Conservation (phyloP, 805 yeast species). For the Pichia phayaonensis region DNA sequence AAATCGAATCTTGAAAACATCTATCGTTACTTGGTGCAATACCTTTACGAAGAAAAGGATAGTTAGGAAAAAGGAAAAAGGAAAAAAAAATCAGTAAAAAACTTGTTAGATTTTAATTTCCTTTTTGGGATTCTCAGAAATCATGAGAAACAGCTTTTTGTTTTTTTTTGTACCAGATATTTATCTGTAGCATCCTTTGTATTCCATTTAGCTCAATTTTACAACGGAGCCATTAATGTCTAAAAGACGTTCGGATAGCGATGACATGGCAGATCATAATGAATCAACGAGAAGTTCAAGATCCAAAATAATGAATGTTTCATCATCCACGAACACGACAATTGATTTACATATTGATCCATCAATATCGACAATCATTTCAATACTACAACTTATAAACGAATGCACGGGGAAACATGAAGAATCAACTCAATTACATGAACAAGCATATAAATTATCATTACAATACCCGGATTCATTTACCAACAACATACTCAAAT, state of each 20-base stretch:
- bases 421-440: background rate
- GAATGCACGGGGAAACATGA: background rate
- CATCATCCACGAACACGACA: background rate
- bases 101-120: background rate
- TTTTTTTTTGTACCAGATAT: no score
- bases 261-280: background rate
- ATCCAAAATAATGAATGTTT: background rate
- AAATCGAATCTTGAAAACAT: constrained; percentile 1
- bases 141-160: background rate
- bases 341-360: background rate
- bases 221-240: background rate
- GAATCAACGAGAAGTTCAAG: background rate
- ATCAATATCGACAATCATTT: background rate
- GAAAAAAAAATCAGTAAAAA: background rate
- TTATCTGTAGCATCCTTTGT: background rate
- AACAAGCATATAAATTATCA: background rate
- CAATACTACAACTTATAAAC: background rate
- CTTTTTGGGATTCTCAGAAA: background rate
- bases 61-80: background rate
- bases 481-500: constrained; percentile 1
- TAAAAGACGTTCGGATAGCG: background rate
- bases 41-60: constrained; percentile 1
- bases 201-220: background rate
- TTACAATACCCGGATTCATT: background rate
- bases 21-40: constrained; percentile 5